Conservation (phyloP, 2,329 filamentous ascomycete genomes). For the Colletotrichum somersetense region DNA sequence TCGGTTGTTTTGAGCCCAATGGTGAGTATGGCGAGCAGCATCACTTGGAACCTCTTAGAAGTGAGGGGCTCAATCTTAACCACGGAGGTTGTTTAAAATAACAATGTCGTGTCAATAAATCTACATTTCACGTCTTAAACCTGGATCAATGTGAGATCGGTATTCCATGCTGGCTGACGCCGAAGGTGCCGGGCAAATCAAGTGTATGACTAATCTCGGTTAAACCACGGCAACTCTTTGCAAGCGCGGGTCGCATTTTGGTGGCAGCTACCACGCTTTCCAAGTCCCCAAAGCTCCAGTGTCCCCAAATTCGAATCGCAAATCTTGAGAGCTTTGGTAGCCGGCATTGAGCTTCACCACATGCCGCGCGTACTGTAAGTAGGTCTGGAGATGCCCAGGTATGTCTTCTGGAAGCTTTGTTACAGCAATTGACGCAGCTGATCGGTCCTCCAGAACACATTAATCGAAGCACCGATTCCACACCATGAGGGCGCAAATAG, state of each 20-base stretch:
- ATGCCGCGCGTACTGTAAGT: slow-evolving; percentile 29
- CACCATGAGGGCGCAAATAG: slow-evolving; percentile 60
- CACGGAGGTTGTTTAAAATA: background rate
- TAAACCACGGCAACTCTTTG: slow-evolving; percentile 20
- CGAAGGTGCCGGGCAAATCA: background rate
- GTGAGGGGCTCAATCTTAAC: background rate
- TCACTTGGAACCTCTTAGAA: background rate
- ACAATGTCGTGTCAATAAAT: background rate
- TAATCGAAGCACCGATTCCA: slow-evolving; percentile 37
- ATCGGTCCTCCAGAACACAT: slow-evolving; percentile 21
- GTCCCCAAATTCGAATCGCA: slow-evolving; percentile 26
- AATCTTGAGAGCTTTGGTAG: slow-evolving; percentile 36
- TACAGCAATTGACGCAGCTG: background rate
- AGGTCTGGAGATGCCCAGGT: slow-evolving; percentile 38
- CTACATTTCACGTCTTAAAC: background rate
- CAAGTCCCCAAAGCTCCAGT: slow-evolving; percentile 32
- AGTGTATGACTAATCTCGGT: slow-evolving; percentile 37
- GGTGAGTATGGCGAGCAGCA: background rate
- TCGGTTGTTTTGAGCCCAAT: background rate
- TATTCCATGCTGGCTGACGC: background rate
- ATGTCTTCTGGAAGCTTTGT: background rate
- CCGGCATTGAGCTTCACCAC: slow-evolving; percentile 39
- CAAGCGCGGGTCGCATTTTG: slow-evolving; percentile 36
- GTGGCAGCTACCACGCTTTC: slow-evolving; percentile 35
- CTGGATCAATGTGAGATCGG: background rate